phyloP scores from a whole-genome alignment of 2,329 filamentous ascomycete species.

The Pleomassaria siparia region DNA sequence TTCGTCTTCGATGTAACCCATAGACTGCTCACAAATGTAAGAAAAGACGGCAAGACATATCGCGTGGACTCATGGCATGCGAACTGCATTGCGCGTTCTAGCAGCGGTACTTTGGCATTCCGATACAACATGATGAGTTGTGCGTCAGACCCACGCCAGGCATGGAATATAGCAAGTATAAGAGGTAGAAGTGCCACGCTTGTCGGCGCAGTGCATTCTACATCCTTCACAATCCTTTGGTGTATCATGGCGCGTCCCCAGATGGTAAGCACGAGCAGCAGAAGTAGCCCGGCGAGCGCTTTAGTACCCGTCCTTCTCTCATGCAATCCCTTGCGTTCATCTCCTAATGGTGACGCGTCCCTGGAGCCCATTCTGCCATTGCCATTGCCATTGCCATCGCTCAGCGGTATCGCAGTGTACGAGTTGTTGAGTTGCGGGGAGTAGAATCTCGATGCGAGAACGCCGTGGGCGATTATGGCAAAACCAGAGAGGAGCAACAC shows the following conservation, averaged over 20 bases:
- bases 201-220: conserved; percentile 37
- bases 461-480: conserved; percentile 30
- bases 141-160: conserved; percentile 22
- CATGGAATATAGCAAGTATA: conserved; percentile 35
- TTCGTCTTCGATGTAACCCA: conserved; percentile 31
- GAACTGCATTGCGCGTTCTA: conserved; percentile 30
- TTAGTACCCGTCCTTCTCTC: conserved; percentile 11
- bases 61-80: conserved; percentile 31
- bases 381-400: conserved; percentile 20
- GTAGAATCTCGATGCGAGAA: conserved; percentile 18
- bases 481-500: conserved; percentile 37
- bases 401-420: conserved; percentile 36
- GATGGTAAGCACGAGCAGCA: conserved; percentile 31
- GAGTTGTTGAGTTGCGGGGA: conserved; percentile 20
- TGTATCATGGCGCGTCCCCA: conserved; percentile 35
- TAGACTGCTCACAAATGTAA: conserved; percentile 36
- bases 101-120: conserved; percentile 25
- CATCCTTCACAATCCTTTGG: conserved; percentile 29
- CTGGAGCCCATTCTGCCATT: conserved; percentile 24
- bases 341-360: conserved; percentile 24
- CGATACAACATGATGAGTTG: conserved; percentile 8
- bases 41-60: conserved; percentile 33
- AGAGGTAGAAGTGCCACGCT: conserved; percentile 34
- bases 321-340: background rate
- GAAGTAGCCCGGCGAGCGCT: conserved; percentile 27